phyloP scores from a whole-genome alignment of 202 grass and related monocot species.

The Setaria italica region DNA sequence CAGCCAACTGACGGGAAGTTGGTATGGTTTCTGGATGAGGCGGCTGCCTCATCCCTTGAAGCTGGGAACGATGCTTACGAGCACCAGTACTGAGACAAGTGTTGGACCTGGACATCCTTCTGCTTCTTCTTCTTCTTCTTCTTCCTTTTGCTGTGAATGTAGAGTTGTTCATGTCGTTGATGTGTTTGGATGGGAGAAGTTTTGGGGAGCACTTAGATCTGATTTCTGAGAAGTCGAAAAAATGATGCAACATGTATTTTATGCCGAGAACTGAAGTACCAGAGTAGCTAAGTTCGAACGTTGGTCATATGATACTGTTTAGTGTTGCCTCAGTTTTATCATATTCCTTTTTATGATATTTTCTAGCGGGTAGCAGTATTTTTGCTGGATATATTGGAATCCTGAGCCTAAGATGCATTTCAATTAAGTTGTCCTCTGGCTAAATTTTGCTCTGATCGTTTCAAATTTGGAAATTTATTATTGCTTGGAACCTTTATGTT shows the following conservation, averaged over 20 bases:
- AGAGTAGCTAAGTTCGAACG: conserved; percentile 14
- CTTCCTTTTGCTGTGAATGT: conserved; percentile 17
- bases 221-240: not conserved
- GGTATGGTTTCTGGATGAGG: conserved; percentile 87
- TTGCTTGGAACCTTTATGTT: not conserved
- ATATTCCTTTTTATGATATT: conserved; percentile 15
- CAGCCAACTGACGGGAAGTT: conserved; percentile 70
- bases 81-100: conserved; percentile 3
- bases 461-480: not conserved
- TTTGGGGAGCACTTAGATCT: not conserved
- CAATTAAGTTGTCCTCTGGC: not conserved
- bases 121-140: not conserved
- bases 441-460: not conserved
- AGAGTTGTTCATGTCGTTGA: conserved; percentile 5
- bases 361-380: conserved; percentile 1
- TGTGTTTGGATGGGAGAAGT: conserved; percentile 4
- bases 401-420: not conserved
- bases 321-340: not conserved
- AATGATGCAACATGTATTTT: conserved; percentile 4
- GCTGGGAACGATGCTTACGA: not conserved
- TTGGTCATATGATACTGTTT: not conserved
- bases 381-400: not conserved
- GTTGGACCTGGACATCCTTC: not conserved
- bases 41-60: conserved; percentile 54
- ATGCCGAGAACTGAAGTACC: conserved; percentile 3